Percentiles rank a stretch among this genome's conserved stretches.
Evolutionary conservation across 2,329 filamentous ascomycete species (phyloP).

Genomic region (Shiraia sp.): DNA sequence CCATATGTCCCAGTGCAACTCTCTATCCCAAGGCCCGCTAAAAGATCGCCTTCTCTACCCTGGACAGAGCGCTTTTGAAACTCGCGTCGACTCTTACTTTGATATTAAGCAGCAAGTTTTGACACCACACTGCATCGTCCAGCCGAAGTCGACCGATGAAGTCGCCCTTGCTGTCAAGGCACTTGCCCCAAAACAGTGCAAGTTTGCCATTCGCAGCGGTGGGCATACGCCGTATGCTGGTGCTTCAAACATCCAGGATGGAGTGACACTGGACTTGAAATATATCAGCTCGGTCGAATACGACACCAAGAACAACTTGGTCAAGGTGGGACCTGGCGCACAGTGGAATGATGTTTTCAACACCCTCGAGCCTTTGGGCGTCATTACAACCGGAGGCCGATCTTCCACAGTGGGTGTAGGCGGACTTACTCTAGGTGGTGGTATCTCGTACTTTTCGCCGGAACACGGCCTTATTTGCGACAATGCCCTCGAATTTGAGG

Average conservation of each 20-base stretch:
- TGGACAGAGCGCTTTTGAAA: constrained; percentile 14
- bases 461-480: constrained; percentile 36
- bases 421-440: constrained; percentile 31
- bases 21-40: constrained; percentile 10
- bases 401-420: constrained; percentile 28
- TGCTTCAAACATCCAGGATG: constrained; percentile 31
- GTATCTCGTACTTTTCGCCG: constrained; percentile 34
- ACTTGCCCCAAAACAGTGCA: constrained; percentile 14
- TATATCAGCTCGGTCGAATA: constrained; percentile 23
- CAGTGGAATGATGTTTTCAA: constrained; percentile 31
- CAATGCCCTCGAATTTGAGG: constrained; percentile 35
- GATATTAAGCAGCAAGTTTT: constrained; percentile 24
- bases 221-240: constrained; percentile 30
- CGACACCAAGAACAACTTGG: constrained; percentile 15
- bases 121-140: constrained; percentile 28
- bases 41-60: constrained; percentile 15
- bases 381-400: constrained; percentile 29
- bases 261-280: constrained; percentile 32
- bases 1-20: constrained; percentile 7
- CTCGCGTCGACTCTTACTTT: constrained; percentile 22
- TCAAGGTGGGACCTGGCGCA: constrained; percentile 27
- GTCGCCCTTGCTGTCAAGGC: constrained; percentile 23
- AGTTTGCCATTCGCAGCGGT: constrained; percentile 29
- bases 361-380: constrained; percentile 24
- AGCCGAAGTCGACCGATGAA: constrained; percentile 19